Conservation (phyloP, 345 rosid genomes). For the Populus simonii region DNA sequence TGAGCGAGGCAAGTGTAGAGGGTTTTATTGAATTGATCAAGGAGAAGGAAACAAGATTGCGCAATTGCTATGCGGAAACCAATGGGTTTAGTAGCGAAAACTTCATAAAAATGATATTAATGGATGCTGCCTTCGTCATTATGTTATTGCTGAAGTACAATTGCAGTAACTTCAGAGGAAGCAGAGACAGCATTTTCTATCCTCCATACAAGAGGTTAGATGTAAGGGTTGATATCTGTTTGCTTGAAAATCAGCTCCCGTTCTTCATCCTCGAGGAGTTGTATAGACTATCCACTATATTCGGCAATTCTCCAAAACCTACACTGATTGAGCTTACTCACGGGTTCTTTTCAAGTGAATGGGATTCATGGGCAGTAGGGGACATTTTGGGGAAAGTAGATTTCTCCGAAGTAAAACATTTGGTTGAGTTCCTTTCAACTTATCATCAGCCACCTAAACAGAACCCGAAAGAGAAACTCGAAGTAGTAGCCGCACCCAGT, state of each 20-base stretch:
- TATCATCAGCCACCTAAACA: background rate
- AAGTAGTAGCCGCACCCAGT: no score
- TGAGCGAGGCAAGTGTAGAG: background rate
- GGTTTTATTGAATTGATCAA: background rate
- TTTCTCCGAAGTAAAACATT: background rate
- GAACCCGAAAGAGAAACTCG: background rate
- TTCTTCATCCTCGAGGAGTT: background rate
- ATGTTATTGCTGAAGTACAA: background rate
- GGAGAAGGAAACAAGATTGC: background rate
- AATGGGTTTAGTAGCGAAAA: background rate
- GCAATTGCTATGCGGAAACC: background rate
- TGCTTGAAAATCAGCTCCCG: no score
- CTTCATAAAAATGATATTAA: conserved; percentile 2
- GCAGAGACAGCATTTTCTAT: no score
- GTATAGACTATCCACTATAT: background rate
- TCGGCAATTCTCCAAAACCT: background rate
- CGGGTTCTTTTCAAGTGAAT: no score
- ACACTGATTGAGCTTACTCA: background rate
- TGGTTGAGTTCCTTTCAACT: background rate
- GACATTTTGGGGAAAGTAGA: background rate
- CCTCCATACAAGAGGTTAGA: no score
- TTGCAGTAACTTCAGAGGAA: accelerated
- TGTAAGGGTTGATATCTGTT: no score
- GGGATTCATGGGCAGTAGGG: background rate
- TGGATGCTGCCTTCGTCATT: conserved; percentile 12